phyloP scores from a whole-genome alignment of 2,329 filamentous ascomycete genomes.

The Epichloe gansuensis region DNA sequence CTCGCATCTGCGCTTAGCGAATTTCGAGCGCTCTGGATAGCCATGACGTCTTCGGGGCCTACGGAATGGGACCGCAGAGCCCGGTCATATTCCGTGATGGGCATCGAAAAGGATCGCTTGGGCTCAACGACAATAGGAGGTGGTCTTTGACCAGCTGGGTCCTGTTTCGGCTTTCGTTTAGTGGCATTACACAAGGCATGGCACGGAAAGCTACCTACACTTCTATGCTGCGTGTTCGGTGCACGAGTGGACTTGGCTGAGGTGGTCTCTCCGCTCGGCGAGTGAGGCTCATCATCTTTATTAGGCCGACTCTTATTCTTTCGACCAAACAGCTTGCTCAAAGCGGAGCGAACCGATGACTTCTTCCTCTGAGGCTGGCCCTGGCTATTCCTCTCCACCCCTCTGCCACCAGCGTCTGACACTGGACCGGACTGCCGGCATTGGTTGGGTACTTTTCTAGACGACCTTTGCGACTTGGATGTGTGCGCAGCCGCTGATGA shows the following conservation, averaged over 20 bases:
- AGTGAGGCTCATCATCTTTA: neutral
- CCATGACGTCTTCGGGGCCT: slow-evolving; percentile 41
- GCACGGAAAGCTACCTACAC: slow-evolving; percentile 28
- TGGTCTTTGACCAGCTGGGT: slow-evolving; percentile 27
- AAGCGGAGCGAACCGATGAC: slow-evolving; percentile 42
- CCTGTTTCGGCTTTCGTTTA: slow-evolving; percentile 7
- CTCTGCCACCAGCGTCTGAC: slow-evolving; percentile 8
- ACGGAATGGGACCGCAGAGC: slow-evolving; percentile 51
- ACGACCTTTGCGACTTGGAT: neutral
- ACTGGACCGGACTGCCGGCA: slow-evolving; percentile 6
- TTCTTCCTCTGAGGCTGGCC: slow-evolving; percentile 39
- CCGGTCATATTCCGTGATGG: slow-evolving; percentile 47
- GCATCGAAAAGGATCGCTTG: slow-evolving; percentile 46
- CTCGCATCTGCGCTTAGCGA: slow-evolving; percentile 36
- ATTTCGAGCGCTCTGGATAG: slow-evolving; percentile 41
- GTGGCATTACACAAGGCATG: neutral
- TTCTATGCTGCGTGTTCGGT: slow-evolving; percentile 27
- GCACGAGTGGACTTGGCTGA: neutral
- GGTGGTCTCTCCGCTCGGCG: neutral
- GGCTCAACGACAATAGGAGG: slow-evolving; percentile 24
- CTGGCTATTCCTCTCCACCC: slow-evolving; percentile 7
- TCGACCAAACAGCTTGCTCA: slow-evolving; percentile 47
- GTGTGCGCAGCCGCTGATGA: neutral
- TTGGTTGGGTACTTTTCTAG: neutral
- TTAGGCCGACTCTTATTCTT: slow-evolving; percentile 34